Base-by-base conservation (phyloP, 495 filamentous ascomycete genomes). In the Penicillium alfredii region DNA sequence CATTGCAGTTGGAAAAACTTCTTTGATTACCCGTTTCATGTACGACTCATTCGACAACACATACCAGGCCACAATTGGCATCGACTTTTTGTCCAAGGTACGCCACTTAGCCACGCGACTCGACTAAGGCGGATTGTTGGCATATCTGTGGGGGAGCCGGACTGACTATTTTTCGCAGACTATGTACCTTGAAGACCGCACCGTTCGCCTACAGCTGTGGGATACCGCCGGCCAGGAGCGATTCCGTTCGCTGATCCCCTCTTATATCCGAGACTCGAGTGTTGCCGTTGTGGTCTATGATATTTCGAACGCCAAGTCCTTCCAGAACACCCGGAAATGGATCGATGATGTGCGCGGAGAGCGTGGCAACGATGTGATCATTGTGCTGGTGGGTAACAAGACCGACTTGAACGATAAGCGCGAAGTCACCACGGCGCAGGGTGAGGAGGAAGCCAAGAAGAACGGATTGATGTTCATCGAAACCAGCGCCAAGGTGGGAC, bases 11-110 rank as follows among this genome's bases (percentile, higher is more conserved):
- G 92, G 92, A 47, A 98, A 98, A 71, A 98, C 92, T 23, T 97
- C 93, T 28, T 69, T 98, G 55, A 98, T 98, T 60, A 98, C 92
- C 36, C 82, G 92, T 39, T 98, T 98, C 71, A 98, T 98, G 92
- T 98, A 98, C 73, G 92, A 98, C 67, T 95, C 92, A 21, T 98
- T 98, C 76, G 93, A 98, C 73, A 95, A 94, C 69, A 97, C 89
- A 77, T 98, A 98, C 66, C 92, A 98, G 67, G 92, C 92, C 28
- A 98, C 92, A 35, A 98, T 98, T 55, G 92, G 92, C 60, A 98
- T 98, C 67, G 92, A 98, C 69, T 98, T 98, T 58, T 80, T 98
- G 45, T 96, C 89, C 46, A 98, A 98, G 80, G 87, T 85, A 74
- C 43, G 56, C 35, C 24, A 36, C 23, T n/a, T n/a, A n/a, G n/a